A percentile compares a stretch with the other conserved stretches of the same genome.
Conservation (phyloP, 1,139 yeast species). For the Magnusiomyces suaveolens region DNA sequence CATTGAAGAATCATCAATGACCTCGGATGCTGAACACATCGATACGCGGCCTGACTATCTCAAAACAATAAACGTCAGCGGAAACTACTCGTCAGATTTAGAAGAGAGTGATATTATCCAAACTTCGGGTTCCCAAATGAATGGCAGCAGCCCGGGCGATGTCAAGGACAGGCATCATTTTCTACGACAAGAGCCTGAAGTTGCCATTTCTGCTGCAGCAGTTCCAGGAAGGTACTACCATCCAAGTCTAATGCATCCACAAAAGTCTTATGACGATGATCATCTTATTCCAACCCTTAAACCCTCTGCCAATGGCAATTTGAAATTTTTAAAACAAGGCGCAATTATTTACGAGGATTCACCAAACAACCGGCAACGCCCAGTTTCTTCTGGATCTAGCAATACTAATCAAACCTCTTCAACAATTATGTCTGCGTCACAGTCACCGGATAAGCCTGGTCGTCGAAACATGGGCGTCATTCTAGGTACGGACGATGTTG, state of each 20-base stretch:
- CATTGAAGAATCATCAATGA: conserved; percentile 1
- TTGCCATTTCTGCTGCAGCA: not conserved
- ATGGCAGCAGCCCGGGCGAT: not conserved
- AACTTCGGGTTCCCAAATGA: not conserved
- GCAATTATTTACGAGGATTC: not conserved
- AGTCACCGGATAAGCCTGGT: conserved; percentile 1
- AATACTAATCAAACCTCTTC: not conserved
- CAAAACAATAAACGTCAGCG: not conserved
- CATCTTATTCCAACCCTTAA: not conserved
- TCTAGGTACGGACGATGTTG: conserved; percentile 2
- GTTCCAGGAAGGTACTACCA: not conserved
- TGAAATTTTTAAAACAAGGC: not conserved
- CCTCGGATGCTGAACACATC: not conserved
- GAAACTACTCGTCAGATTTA: not conserved
- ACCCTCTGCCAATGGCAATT: not conserved
- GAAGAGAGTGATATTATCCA: not conserved
- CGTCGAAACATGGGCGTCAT: conserved; percentile 6
- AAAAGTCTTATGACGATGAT: not conserved
- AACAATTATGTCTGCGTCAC: not conserved
- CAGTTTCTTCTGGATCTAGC: not conserved
- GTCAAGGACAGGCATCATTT: not conserved
- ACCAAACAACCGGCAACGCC: not conserved
- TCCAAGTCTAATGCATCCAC: not conserved
- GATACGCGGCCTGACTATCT: not conserved
- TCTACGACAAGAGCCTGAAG: not conserved